Conservation (phyloP, 2,329 filamentous ascomycete genomes). For the Penicillium capsulatum region DNA sequence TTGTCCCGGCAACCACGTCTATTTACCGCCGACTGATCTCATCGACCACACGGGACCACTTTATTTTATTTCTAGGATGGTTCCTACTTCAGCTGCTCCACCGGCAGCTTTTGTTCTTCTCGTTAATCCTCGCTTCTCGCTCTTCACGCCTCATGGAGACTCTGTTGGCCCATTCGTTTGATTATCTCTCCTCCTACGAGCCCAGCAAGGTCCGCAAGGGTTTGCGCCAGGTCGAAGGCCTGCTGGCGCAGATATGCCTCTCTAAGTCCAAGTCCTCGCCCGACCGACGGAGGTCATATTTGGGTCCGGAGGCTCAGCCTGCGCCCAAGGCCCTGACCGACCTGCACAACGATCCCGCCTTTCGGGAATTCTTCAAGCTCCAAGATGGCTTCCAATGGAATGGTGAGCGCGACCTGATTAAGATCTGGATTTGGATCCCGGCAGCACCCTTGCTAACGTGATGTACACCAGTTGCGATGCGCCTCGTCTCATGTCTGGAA, state of each 20-base stretch:
- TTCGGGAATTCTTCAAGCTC: slow-evolving; percentile 91
- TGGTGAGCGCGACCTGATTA: too few species aligned
- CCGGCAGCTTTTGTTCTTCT: slow-evolving; percentile 1
- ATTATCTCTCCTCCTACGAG: slow-evolving; percentile 92
- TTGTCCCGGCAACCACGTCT: slow-evolving; percentile 21
- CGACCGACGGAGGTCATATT: slow-evolving; percentile 43
- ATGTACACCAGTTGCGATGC: slow-evolving; percentile 73
- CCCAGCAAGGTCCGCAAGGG: slow-evolving; percentile 88
- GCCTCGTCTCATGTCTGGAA: slow-evolving; percentile 80
- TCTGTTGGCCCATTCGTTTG: slow-evolving; percentile 86
- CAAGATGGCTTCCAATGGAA: slow-evolving; percentile 99
- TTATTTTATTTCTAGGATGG: slow-evolving; percentile 2
- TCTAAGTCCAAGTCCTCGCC: slow-evolving; percentile 47
- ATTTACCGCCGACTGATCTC: slow-evolving; percentile 20
- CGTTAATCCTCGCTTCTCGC: slow-evolving; percentile 11
- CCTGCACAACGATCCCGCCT: slow-evolving; percentile 77
- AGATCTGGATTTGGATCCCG: too few species aligned
- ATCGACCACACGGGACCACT: slow-evolving; percentile 20
- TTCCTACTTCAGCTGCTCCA: slow-evolving; percentile 3
- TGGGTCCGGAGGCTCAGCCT: slow-evolving; percentile 40
- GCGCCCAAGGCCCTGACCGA: slow-evolving; percentile 62
- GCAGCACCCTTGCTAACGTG: too few species aligned
- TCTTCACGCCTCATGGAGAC: slow-evolving; percentile 66
- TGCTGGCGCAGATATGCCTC: slow-evolving; percentile 91
- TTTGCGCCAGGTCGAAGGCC: slow-evolving; percentile 85